Conservation (phyloP, 345 rosid species). For the Euphorbia tirucalli region DNA sequence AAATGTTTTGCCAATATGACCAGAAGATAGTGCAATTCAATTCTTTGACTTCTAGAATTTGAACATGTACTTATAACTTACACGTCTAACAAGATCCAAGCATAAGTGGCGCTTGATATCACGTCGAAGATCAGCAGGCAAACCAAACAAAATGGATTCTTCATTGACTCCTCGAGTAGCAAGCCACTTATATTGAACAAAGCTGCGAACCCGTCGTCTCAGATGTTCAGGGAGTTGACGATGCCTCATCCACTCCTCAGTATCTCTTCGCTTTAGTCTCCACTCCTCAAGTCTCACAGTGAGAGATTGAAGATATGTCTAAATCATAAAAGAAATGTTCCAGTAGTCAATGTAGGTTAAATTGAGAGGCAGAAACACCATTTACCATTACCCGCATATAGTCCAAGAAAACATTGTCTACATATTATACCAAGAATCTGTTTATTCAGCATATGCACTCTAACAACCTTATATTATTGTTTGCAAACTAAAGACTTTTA, state of each 20-base stretch:
- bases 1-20: neutral
- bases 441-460: neutral
- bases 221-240: conserved; percentile 88
- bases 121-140: conserved; percentile 88
- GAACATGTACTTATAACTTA: conserved; percentile 35
- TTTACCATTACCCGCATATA: neutral
- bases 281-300: conserved; percentile 90
- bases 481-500: conserved; percentile 6
- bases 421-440: neutral
- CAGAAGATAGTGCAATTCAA: neutral
- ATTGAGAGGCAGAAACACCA: neutral
- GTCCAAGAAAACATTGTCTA: neutral
- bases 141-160: conserved; percentile 64
- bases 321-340: conserved; percentile 7
- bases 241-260: conserved; percentile 96
- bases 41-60: neutral
- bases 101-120: conserved; percentile 89
- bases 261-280: conserved; percentile 87
- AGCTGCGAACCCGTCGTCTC: conserved; percentile 58
- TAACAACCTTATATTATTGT: neutral
- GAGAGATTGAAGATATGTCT: conserved; percentile 89
- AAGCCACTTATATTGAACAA: conserved; percentile 84
- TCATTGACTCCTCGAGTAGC: conserved; percentile 91
- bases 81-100: conserved; percentile 88
- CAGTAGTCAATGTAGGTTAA: neutral